Evolutionary conservation across 2,329 filamentous ascomycete species (phyloP), one percentile per base, ranked within the genome.

Genomic region (Fusarium sp.): DNA sequence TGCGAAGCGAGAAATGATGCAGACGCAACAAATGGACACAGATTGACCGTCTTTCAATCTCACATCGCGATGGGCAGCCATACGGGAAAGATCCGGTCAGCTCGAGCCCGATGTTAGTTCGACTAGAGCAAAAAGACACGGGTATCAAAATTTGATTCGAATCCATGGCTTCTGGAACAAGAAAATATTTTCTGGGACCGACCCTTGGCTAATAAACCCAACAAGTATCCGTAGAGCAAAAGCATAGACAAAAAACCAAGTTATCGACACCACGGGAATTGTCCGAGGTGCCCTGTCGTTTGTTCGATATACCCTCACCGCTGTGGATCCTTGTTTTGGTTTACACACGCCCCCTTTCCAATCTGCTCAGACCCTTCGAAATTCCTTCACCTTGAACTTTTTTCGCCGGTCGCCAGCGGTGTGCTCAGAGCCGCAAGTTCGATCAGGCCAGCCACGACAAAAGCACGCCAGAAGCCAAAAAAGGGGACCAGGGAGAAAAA

Each of bases 391-490:
- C 67, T 74, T 72, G 56, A 49, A 49, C 17, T 35, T 60, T 29
- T 69, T 33, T 73, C 59, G 67, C 46, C 24, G 24, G 44, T 66
- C 62, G 68, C 67, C 38, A 72, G 71, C 68, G 71, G 67, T 70
- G 71, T 69, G 46, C 35, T 29, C 35, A 72, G 70, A 72, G 70
- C 70, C 66, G 66, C 70, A 73, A 58, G 62, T 72, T 53, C 22
- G 61, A 74, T 74, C 71, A 74, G 66, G 71, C 71, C 71, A 74
- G 71, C 49, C 56, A 59, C 20, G 44, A 42, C 46, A 62, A 70
- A 72, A 73, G 44, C 70, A 66, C 44, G 65, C 64, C 68, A 69
- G 65, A 46, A 33, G 60, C 31, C 24, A 24, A n/a, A 33, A 58
- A 44, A 1, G 24, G 38, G 31, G n/a, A n/a, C 58, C 36, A 64